phyloP scores from a whole-genome alignment of 352 stramenopile species.

The Phytophthora sojae region DNA sequence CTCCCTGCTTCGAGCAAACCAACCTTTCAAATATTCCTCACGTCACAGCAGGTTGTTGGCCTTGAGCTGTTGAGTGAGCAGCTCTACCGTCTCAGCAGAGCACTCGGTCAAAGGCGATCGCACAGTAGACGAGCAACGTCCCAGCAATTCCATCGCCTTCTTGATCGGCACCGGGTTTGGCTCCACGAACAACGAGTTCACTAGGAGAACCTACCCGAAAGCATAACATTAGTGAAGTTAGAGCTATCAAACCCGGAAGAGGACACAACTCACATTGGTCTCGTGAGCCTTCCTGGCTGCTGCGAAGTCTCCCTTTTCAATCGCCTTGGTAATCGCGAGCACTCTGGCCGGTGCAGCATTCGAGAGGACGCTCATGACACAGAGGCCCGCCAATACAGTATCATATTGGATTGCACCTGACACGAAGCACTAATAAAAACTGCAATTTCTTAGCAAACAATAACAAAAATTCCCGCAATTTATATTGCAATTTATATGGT shows the following conservation, averaged over 20 bases:
- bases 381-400: too few relatives aligned
- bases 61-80: conserved; percentile 58
- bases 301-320: conserved; percentile 74
- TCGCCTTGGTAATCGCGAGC: conserved; percentile 73
- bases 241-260: neutral
- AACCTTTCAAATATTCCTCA: neutral
- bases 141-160: conserved; percentile 73
- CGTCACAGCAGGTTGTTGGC: conserved; percentile 50
- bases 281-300: conserved; percentile 74
- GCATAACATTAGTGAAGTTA: too few relatives aligned
- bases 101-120: conserved; percentile 61
- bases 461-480: too few relatives aligned
- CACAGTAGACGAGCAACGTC: conserved; percentile 61
- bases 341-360: conserved; percentile 82
- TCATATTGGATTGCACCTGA: too few relatives aligned
- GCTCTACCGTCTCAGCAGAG: conserved; percentile 48
- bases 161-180: conserved; percentile 85
- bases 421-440: too few relatives aligned
- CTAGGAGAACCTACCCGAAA: conserved; percentile 20
- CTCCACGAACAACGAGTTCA: conserved; percentile 64
- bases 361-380: conserved; percentile 90
- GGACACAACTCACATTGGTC: conserved; percentile 52
- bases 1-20: neutral
- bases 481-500: too few relatives aligned
- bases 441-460: too few relatives aligned